These are phyloP conservation scores for Eimeria brunetti DNA, from an alignment of 169 alveolate genomes.

Conservation along the genomic window DNA sequence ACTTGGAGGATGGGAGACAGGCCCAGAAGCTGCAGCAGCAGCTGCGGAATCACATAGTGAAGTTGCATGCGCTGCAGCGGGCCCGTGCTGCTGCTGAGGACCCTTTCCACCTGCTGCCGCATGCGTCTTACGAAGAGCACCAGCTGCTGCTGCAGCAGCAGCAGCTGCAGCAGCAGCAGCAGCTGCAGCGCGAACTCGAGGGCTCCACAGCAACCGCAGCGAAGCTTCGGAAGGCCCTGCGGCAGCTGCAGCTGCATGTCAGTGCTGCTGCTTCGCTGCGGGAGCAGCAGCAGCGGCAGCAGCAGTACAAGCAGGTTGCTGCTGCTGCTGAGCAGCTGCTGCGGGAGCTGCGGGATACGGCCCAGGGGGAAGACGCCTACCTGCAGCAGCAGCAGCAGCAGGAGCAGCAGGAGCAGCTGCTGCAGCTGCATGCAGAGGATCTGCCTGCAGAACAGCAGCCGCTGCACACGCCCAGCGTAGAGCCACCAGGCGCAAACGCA, in stretches of 20 bases:
- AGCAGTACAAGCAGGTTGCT: not conserved
- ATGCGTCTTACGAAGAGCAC: not conserved
- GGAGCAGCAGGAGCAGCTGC: slow-evolving; percentile 20
- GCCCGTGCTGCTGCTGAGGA: not conserved
- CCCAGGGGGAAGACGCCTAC: slow-evolving; percentile 13
- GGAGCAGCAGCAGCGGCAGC: slow-evolving; percentile 49
- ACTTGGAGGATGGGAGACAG: slow-evolving; percentile 53
- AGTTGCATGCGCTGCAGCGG: slow-evolving; percentile 29
- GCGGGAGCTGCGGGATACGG: slow-evolving; percentile 59
- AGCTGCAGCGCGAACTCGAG: slow-evolving; percentile 53
- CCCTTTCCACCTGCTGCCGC: not conserved
- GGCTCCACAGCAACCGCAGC: slow-evolving; percentile 46
- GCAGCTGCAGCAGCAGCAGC: slow-evolving; percentile 67
- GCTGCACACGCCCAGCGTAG: not conserved
- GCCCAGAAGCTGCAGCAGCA: slow-evolving; percentile 50
- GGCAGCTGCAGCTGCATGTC: slow-evolving; percentile 53
- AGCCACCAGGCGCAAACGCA: not conserved
- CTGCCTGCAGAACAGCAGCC: not conserved
- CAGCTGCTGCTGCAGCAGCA: no score
- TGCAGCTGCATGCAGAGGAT: not conserved
- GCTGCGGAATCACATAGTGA: slow-evolving; percentile 31
- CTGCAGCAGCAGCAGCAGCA: slow-evolving; percentile 55
- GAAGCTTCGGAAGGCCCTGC: slow-evolving; percentile 4
- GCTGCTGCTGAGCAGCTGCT: slow-evolving; percentile 9
- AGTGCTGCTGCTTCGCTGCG: slow-evolving; percentile 55